Evolutionary conservation across 306 rosid genomes (phyloP), one percentile per base, ranked within the genome.

Genomic region (Astragalus membranaceus): DNA sequence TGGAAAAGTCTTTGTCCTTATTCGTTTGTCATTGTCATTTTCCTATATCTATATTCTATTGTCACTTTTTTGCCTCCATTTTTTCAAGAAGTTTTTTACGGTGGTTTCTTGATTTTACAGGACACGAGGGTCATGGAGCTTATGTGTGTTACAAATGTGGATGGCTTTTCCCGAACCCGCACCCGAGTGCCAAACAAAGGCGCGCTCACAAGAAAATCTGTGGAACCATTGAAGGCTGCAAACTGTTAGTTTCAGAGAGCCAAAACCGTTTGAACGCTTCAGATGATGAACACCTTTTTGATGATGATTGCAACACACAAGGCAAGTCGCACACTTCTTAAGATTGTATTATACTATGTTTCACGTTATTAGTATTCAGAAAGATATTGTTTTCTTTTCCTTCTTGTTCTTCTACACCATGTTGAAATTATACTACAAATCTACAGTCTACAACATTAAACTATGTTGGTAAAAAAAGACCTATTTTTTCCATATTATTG

Each of bases 161-260:
- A 48, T 85, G 91, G 89, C 78, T 82, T 35, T 91, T 74, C 16
- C 89, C 95, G 8, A 88, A 85, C 39, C 80, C 84, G 37, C 92
- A 88, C 72, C 91, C 97, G 11, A 88, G 91, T 77, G 79, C 92
- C 10, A 85, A 60, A 50, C 91, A 66, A 9, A 79, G 96, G 70
- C 89, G 91, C n/a, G 86, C 92, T 15, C 95, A 87, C 61, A 88
- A 76, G 90, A 88, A 62, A 82, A 80, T 86, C 59, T 88, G 97
- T 57, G 97, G 97, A 73, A 80, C 80, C 58, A 41, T 85, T 55
- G 85, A 91, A 62, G 95, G 92, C 5, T 83, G 75, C 70, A 68
- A 66, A 80, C 49, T 81, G 44, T 73, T 55, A 36, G 85, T 70
- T 30, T 64, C 79, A 26, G 86, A 81, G 76, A 83, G 36, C 15